Base-by-base conservation (phyloP, 257 asterid genomes). In the Nicotiana obtusifolia region DNA sequence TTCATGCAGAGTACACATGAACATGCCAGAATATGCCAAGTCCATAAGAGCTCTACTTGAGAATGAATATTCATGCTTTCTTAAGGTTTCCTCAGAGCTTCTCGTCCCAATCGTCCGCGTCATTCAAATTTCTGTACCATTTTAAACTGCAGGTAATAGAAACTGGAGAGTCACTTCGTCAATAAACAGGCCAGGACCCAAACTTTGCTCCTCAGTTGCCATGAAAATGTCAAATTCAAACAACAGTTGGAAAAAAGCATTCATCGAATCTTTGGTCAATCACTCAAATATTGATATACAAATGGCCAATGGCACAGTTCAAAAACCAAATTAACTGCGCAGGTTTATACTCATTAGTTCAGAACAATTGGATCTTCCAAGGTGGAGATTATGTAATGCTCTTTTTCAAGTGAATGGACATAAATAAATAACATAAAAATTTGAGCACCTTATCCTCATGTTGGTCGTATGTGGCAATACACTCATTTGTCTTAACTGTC, bases 381-480 rank as follows among this genome's bases (percentile, higher is more conserved):
- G 52, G 57, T 69, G 17, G 44, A 68, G 67, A 20, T 30, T 66
- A 64, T 17, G 16, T 14, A 47, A 19, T n/a, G 28, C 62, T 24
- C 64, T 24, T 62, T 37, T 44, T n/a, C 64, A 64, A 80, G 77
- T 49, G 33, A 28, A 14, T 24, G 35, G 64, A 75, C 24, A 26
- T 52, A 64, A 26, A 26, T 47, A 61, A 77, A 79, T 82, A 52
- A 67, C 17, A 83, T 44, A 60, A 77, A 15, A 75, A 64, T 16
- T 26, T 76, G 69, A 85, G 65, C 60, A 96, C 99, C 99, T 93
- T 96, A 86, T 93, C 98, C 64, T 94, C 99, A 30, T 96, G 99
- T 75, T 91, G 91, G 86, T 94, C 98, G 82, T 94, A 96, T n/a
- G 99, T 96, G 65, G 98, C 97, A 86, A 96, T 44, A 84, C 99